Evolutionary conservation across 2,329 filamentous ascomycete species (phyloP), one percentile per base, ranked within the genome.

Genomic region (Rugonectria rugulosa): DNA sequence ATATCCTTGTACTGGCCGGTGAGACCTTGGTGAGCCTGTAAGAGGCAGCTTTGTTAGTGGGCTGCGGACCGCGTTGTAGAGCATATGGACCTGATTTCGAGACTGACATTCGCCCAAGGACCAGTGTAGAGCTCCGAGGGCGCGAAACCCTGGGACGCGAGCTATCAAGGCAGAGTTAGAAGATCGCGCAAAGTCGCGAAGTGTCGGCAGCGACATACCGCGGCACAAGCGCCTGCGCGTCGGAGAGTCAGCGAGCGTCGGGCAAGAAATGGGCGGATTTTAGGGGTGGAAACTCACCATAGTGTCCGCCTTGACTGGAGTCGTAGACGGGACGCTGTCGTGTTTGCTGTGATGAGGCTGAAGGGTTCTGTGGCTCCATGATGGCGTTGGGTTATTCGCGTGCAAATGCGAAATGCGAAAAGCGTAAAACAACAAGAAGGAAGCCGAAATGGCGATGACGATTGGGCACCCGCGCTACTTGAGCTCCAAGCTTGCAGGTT

Each of bases 1-100:
- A 98, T 97, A 73, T 99, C 95, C 73, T 96, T 94, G 75, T 97
- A 97, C 60, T 90, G 89, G 59, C 92, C 93, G 55, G 88, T 90
- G 42, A 99, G 83, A 44, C 95, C 95, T 83, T 99, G 95, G 71
- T 96, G 96, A 63, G 98, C 92, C 91, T 96, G 69, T 46, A 50
- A 44, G 15, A 21, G 20, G 27, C 5, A 20, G n/a, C n/a, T n/a
- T n/a, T 5, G 36, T 37, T 32, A 47, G 55, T 45, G 41, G 41
- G 20, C 17, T n/a, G 19, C 32, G 41, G n/a, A n/a, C n/a, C 49
- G 34, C 15, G 11, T 21, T 10, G 3, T 9, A 3, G 10, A 15
- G 17, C 37, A 17, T n/a, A n/a, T n/a, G n/a, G n/a, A n/a, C 38
- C 41, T 9, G 27, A 24, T 11, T n/a, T 27, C 17, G 34, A 32